These are phyloP conservation scores for Suillus fuscotomentosus DNA, from an alignment of 768 basidiomycete species.

Conservation along the genomic window DNA sequence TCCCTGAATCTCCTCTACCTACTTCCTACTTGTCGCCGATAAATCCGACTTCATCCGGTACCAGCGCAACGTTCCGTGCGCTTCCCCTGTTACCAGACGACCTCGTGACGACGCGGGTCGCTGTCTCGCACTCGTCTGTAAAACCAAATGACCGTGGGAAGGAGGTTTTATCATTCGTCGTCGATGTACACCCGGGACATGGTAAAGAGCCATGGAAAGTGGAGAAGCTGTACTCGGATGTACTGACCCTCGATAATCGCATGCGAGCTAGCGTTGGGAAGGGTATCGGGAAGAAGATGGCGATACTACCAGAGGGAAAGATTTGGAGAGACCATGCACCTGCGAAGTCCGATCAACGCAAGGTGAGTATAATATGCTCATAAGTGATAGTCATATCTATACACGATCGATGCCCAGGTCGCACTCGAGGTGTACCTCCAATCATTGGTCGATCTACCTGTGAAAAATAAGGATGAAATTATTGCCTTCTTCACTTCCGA, in stretches of 20 bases:
- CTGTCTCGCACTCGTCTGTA: constrained; percentile 80
- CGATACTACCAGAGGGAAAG: constrained; percentile 82
- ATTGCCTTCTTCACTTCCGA: constrained; percentile 93
- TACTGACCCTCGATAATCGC: constrained; percentile 81
- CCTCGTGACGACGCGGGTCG: constrained; percentile 67
- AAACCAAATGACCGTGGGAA: constrained; percentile 88
- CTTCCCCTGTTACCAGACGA: constrained; percentile 70
- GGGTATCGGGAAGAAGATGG: constrained; percentile 75
- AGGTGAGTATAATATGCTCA: constrained; percentile 49
- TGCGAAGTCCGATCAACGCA: constrained; percentile 93
- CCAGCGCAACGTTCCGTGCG: constrained; percentile 58
- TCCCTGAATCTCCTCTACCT: constrained; percentile 28
- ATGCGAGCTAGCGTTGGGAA: constrained; percentile 60
- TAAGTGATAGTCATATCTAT: constrained; percentile 14
- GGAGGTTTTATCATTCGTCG: constrained; percentile 88
- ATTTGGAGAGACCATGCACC: constrained; percentile 98
- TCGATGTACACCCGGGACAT: constrained; percentile 68
- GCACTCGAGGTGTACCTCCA: constrained; percentile 86
- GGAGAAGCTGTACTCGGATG: constrained; percentile 93
- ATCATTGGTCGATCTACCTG: constrained; percentile 73
- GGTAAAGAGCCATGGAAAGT: constrained; percentile 78
- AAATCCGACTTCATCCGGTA: constrained; percentile 23
- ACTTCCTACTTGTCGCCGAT: constrained; percentile 30
- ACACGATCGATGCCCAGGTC: constrained; percentile 38
- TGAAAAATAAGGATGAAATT: constrained; percentile 87